Base-by-base conservation (phyloP, 129 eudicot species). In the Chrysanthemum seticuspe region DNA sequence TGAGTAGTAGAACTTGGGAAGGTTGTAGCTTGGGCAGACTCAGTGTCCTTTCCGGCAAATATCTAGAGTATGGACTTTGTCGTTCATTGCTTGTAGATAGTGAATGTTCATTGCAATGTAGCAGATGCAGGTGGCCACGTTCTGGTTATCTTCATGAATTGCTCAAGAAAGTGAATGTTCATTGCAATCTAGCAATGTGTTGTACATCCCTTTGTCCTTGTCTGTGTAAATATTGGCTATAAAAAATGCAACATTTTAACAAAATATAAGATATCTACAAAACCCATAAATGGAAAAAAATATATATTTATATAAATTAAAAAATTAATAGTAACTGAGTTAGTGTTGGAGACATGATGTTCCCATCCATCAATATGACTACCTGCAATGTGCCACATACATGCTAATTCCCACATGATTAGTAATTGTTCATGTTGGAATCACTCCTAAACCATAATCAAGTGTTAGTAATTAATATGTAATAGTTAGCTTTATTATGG, bases 151-250 rank as follows among this genome's bases (percentile, higher is more conserved):
- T 95, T 95, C 88, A 85, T 82, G 67, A 86, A 72, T 71, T 95
- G 97, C 84, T 95, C 97, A 74, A 83, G 86, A 51, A 59, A 74
- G 49, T 81, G 84, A 57, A 95, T 88, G 63, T 88, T 87, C 79
- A 83, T 74, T 15, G 99, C 97, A 75, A 95, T 85, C 81, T 90
- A 83, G 83, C 96, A 88, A 83, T 95, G 97, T 13, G 97, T 90
- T 0, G 96, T 97, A 80, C 99, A 90, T 44, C 94, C 79, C 82
- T 88, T 90, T 4, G 96, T 93, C 75, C 96, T 78, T 11, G 97
- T 96, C 14, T n/a, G n/a, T 88, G 96, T n/a, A 59, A 44, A 19
- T 47, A 72, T 58, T n/a, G 67, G 13, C 47, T 14, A 6, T 59
- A n/a, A 48, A 59, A 59, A 59, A 72, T 25, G 44, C 45, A 12